phyloP scores from a whole-genome alignment of 495 filamentous ascomycete species.

The Aspergillus baeticus region DNA sequence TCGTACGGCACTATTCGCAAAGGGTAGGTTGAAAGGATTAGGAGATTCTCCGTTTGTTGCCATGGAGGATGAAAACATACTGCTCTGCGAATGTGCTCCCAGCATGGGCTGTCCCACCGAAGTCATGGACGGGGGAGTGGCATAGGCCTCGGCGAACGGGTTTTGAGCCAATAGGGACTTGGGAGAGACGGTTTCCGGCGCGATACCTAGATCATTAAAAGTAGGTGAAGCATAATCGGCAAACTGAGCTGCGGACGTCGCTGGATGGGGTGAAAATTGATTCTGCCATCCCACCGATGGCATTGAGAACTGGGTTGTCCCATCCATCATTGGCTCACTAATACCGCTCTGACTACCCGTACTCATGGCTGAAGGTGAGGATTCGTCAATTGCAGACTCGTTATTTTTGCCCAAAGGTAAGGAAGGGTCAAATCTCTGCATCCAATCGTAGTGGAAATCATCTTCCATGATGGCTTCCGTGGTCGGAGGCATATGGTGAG shows the following conservation, averaged over 20 bases:
- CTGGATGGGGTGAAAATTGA: slow-evolving; percentile 58
- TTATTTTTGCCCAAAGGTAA: slow-evolving; percentile 67
- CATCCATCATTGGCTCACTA: slow-evolving; percentile 90
- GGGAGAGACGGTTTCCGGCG: slow-evolving; percentile 46
- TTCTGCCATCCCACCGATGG: slow-evolving; percentile 64
- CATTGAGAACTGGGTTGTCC: slow-evolving; percentile 60
- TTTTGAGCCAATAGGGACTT: slow-evolving; percentile 50
- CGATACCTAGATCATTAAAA: slow-evolving; percentile 43
- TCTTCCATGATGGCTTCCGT: slow-evolving; percentile 61
- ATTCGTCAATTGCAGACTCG: slow-evolving; percentile 83
- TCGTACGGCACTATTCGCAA: slow-evolving; percentile 54
- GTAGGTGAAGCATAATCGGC: slow-evolving; percentile 54
- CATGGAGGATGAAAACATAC: slow-evolving; percentile 57
- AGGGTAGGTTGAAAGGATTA: slow-evolving; percentile 53
- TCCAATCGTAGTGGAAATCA: slow-evolving; percentile 81
- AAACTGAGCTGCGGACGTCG: slow-evolving; percentile 59
- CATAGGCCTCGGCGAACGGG: slow-evolving; percentile 45
- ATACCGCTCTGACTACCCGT: slow-evolving; percentile 88
- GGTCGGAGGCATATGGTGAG: slow-evolving; percentile 54
- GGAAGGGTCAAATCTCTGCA: slow-evolving; percentile 75
- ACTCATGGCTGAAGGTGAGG: slow-evolving; percentile 92
- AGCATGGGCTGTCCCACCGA: slow-evolving; percentile 49
- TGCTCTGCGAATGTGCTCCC: slow-evolving; percentile 49
- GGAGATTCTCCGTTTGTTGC: slow-evolving; percentile 56
- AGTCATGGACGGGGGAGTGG: slow-evolving; percentile 66